Base-by-base conservation (phyloP, 2,329 filamentous ascomycete species). In the Trichoderma citrinoviride region DNA sequence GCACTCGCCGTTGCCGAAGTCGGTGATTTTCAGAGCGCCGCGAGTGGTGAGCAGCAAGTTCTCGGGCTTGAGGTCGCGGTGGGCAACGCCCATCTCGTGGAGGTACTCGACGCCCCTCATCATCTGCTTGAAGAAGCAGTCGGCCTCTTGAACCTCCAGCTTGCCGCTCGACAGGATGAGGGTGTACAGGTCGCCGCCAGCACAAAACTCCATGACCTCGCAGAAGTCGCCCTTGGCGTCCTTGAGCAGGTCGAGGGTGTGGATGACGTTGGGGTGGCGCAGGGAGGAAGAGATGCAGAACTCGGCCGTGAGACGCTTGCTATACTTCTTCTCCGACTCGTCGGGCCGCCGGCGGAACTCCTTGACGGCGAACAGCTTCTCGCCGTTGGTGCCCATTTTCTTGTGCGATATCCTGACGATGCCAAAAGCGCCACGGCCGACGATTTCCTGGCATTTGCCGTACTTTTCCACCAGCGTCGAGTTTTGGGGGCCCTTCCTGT, bases 61-160 rank as follows among this genome's bases (percentile, higher is more conserved):
- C 77, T 99, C 95, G 0, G 95, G 95, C 78, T 99, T 99, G 52
- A 99, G 81, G 73, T 99, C 95, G 67, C 95, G 91, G 76, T 99
- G 95, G 14, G 95, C 94, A 27, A 99, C 95, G 64, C 95, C 95
- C 95, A 98, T 99, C 75, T 98, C 94, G 78, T 99, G 95, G 82
- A 99, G 93, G 77, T 99, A 99, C 78, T 98, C 94, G 60, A 99
- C 95, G 67, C 95, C 95, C 65, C 95, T 91, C 94, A 99, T 98
- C 78, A 98, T 88, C 78, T 99, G 95, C 80, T 98, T 97, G 83
- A 99, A 99, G 77, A 95, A 96, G 79, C 95, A 99, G 76, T 99
- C 95, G 66, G 95, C 94, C 78, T 99, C 95, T 67, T 87, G 83
- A 33, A 96, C 92, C 76, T 95, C 93, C 21, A 99, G 87, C 77